Evolutionary conservation across 805 yeast genomes (phyloP).

Genomic region (Kazachstania kunashirensis): DNA sequence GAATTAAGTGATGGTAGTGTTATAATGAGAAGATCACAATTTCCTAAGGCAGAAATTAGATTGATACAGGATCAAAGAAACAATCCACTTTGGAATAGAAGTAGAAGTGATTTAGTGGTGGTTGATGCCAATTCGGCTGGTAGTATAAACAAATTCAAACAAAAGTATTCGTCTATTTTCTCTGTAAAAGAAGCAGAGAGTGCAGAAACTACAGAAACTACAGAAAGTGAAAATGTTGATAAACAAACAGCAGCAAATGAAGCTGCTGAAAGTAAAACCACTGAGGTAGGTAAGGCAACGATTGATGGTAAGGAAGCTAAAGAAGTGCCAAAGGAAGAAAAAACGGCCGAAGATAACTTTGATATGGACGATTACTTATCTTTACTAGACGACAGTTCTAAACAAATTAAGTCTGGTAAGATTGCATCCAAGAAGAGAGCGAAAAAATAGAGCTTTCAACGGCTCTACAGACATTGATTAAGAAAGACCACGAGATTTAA

Average conservation of each 20-base stretch:
- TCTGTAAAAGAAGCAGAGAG: slow-evolving; percentile 27
- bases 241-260: slow-evolving; percentile 4
- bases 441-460: no score
- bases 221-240: slow-evolving; percentile 3
- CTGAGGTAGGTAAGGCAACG: not conserved
- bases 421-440: slow-evolving; percentile 24
- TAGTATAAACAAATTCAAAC: slow-evolving; percentile 63
- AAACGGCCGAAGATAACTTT: slow-evolving; percentile 7
- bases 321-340: slow-evolving; percentile 6
- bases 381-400: slow-evolving; percentile 22
- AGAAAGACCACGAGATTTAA: no score
- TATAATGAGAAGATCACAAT: slow-evolving; percentile 68
- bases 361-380: slow-evolving; percentile 29
- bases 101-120: slow-evolving; percentile 63
- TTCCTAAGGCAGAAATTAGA: slow-evolving; percentile 77
- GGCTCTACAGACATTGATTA: no score
- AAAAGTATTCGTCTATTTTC: slow-evolving; percentile 46
- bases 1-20: slow-evolving; percentile 94
- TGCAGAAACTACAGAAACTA: not conserved
- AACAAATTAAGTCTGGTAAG: slow-evolving; percentile 28
- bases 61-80: slow-evolving; percentile 85
- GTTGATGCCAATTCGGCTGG: slow-evolving; percentile 81
- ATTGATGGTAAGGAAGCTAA: not conserved
- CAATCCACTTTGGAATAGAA: slow-evolving; percentile 80
- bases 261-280: not conserved